Evolutionary conservation across 768 basidiomycete genomes (phyloP).

Genomic region (Lactarius deliciosus): DNA sequence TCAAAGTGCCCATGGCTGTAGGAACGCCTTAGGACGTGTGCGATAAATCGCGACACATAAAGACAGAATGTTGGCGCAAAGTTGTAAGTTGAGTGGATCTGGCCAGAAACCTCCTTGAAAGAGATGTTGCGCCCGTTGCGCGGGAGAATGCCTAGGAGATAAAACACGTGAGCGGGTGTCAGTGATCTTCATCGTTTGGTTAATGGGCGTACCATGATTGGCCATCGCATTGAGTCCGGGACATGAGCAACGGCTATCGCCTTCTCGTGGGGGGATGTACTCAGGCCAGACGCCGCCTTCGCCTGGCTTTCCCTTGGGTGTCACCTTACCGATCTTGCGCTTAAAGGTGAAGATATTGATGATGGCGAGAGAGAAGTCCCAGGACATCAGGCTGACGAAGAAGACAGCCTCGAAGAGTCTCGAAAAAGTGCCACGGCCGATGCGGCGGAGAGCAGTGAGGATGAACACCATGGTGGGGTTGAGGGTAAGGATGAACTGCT

Average conservation of each 20-base stretch:
- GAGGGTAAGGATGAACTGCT: background rate
- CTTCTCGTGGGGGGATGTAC: conserved; percentile 53
- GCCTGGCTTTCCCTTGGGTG: conserved; percentile 54
- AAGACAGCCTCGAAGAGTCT: conserved; percentile 12
- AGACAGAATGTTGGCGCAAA: conserved; percentile 65
- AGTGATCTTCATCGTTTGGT: background rate
- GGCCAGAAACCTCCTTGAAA: conserved; percentile 48
- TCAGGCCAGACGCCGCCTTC: conserved; percentile 68
- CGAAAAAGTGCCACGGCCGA: conserved; percentile 15
- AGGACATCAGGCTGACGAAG: conserved; percentile 39
- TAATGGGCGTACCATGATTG: conserved; percentile 62
- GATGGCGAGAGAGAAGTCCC: conserved; percentile 54
- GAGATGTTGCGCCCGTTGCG: conserved; percentile 70
- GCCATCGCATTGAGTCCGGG: conserved; percentile 80
- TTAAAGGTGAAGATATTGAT: conserved; percentile 53
- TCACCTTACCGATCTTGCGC: conserved; percentile 53
- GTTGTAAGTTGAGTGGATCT: conserved; percentile 61
- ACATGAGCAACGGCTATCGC: conserved; percentile 71
- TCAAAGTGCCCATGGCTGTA: conserved; percentile 62
- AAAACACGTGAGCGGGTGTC: background rate
- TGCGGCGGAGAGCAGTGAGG: conserved; percentile 25
- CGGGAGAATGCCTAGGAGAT: conserved; percentile 43
- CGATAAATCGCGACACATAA: conserved; percentile 62
- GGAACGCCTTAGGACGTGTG: conserved; percentile 53
- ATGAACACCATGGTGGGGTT: conserved; percentile 12